Evolutionary conservation across 352 stramenopile genomes (phyloP).

Genomic region (Pythium coloratum): DNA sequence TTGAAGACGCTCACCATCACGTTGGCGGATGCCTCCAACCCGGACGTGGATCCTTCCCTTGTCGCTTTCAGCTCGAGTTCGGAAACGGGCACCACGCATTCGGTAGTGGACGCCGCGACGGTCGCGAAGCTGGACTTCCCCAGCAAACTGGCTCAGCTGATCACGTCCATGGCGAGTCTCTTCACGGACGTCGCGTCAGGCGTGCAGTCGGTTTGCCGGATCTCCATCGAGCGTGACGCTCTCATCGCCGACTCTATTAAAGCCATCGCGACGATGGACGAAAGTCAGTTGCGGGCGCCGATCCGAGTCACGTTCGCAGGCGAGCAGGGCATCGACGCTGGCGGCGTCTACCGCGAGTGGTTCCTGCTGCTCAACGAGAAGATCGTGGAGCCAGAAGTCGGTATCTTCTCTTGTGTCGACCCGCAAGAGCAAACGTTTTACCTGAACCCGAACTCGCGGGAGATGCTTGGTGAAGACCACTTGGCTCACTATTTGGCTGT

Average conservation of each 20-base stretch:
- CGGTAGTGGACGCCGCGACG: not conserved
- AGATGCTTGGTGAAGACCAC: slow-evolving; percentile 65
- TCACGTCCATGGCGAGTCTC: slow-evolving; percentile 14
- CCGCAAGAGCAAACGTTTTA: slow-evolving; percentile 53
- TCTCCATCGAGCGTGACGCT: slow-evolving; percentile 3
- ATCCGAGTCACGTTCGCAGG: slow-evolving; percentile 67
- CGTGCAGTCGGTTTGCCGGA: not conserved
- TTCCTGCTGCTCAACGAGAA: slow-evolving; percentile 48
- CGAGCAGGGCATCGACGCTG: slow-evolving; percentile 71
- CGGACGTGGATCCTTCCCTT: slow-evolving; percentile 9
- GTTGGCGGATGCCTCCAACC: not conserved
- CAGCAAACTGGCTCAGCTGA: slow-evolving; percentile 21
- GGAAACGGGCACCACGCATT: too few relatives aligned
- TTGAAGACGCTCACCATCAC: not conserved
- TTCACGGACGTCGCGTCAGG: slow-evolving; percentile 11
- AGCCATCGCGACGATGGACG: slow-evolving; percentile 6
- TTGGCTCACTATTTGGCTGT: slow-evolving; percentile 60
- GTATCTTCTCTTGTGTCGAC: slow-evolving; percentile 57
- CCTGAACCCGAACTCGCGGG: slow-evolving; percentile 61
- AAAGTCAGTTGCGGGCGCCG: not conserved
- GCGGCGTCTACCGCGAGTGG: slow-evolving; percentile 78
- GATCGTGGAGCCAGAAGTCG: slow-evolving; percentile 26
- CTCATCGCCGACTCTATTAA: slow-evolving; percentile 19
- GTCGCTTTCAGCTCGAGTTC: not conserved
- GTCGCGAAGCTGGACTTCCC: slow-evolving; percentile 19